A percentile compares a stretch with the other conserved stretches of the same genome.
Conservation (phyloP, 2,329 filamentous ascomycete genomes). For the Xylaria sp. region DNA sequence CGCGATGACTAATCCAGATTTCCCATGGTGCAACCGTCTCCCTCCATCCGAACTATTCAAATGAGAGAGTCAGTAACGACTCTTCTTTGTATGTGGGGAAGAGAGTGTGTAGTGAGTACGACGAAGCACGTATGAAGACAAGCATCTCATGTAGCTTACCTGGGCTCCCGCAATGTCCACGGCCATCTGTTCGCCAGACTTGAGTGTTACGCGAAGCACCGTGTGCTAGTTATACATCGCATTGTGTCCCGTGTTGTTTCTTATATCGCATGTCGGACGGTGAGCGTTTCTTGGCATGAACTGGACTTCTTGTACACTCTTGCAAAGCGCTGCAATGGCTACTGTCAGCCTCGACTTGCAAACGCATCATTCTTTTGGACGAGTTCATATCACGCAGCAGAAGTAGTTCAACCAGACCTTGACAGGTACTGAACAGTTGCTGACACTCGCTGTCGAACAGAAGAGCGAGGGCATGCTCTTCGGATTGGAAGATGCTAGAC, state of each 20-base stretch:
- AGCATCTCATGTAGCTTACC: conserved; percentile 7
- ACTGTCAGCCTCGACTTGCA: not conserved
- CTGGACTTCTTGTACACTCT: conserved; percentile 9
- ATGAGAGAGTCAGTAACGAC: not conserved
- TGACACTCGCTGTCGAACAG: conserved; percentile 8
- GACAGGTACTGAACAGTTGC: not conserved
- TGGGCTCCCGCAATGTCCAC: conserved; percentile 17
- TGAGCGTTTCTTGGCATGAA: conserved; percentile 9
- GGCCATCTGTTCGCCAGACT: conserved; percentile 17
- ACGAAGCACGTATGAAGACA: not conserved
- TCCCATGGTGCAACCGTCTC: conserved; percentile 18
- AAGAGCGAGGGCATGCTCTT: conserved; percentile 15
- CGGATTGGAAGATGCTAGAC: not conserved
- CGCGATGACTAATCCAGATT: conserved; percentile 8
- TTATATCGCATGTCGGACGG: conserved; percentile 14
- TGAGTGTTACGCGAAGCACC: conserved; percentile 14
- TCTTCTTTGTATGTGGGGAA: not conserved
- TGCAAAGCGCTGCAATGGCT: conserved; percentile 6
- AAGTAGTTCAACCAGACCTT: conserved; percentile 8
- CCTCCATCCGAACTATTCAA: conserved; percentile 20
- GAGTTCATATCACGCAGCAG: conserved; percentile 6
- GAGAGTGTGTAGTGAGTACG: not conserved
- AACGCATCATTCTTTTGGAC: not conserved
- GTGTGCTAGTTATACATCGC: conserved; percentile 5
- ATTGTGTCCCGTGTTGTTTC: not conserved